Evolutionary conservation across 805 yeast species (phyloP), one percentile per base, ranked within the genome.

Genomic region (Yarrowia divulgata): DNA sequence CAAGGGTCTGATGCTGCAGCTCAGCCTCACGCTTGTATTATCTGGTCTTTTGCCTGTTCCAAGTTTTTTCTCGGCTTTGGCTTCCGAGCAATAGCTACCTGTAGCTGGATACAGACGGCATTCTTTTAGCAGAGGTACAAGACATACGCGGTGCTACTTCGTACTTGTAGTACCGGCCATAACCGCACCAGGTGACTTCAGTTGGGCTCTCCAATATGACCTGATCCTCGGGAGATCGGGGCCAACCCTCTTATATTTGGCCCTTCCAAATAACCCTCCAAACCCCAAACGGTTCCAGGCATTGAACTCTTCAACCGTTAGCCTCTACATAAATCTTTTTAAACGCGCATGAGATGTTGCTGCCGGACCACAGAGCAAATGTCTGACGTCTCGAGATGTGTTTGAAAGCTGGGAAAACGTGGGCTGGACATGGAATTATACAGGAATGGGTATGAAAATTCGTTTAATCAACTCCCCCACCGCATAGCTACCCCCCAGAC

Each of bases 291-390:
- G 58, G 58, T 35, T 46, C 43, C 9, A 35, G 42, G 35, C 42
- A 37, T 54, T 39, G 60, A 54, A 54, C 60, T 39, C 18, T n/a
- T 12, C 29, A 5, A 4, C 42, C n/a, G n/a, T 34, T 52, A 34
- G 18, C 34, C 32, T 54, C 23, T 8, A n/a, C 18, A 19, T 40
- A 29, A 57, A 23, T 57, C 37, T 57, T 40, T 57, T 57, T 57
- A 57, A 57, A 57, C 63, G 63, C 63, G 63, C 63, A 57, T 40
- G 63, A 54, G 57, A 50, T 50, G 57, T 35, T 50, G 60, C 60
- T 18, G 42, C 18, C 37, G 52, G 32, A 45, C 14, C 29, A 45
- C 32, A n/a, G 48, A 43, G 10, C 23, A 10, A 43, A 18, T 34
- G 37, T 7, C 2, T 34, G 37, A 23, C 29, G 29, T 23, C 29